A percentile compares a stretch with the other conserved stretches of the same genome.
Evolutionary conservation across 108 stramenopile genomes (phyloP).

Genomic region (Halocafeteria seosinensis): DNA sequence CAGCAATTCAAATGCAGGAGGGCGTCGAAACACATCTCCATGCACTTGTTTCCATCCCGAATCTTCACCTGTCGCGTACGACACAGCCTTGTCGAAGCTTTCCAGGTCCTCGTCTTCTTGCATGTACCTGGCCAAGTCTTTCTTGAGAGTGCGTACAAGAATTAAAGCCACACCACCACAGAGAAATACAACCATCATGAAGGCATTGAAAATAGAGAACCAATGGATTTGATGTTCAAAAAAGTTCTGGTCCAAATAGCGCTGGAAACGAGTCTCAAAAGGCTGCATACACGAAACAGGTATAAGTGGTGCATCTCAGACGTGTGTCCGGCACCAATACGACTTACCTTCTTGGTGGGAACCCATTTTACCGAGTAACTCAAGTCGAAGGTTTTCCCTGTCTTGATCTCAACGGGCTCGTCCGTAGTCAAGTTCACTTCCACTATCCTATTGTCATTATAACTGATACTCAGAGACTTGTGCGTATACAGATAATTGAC

Average conservation of each 20-base stretch:
- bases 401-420: conserved; percentile 50
- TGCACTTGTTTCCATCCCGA: conserved; percentile 91
- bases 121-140: conserved; percentile 66
- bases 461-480: conserved; percentile 54
- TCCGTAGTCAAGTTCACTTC: conserved; percentile 75
- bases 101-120: conserved; percentile 50
- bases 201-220: conserved; percentile 40
- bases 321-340: too few relatives aligned
- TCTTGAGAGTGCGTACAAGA: conserved; percentile 30
- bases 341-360: conserved; percentile 40
- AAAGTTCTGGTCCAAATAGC: conserved; percentile 80
- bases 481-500: conserved; percentile 51
- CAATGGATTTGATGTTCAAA: conserved; percentile 88
- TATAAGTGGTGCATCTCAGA: too few relatives aligned
- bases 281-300: too few relatives aligned
- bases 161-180: conserved; percentile 35
- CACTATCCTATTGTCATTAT: conserved; percentile 77
- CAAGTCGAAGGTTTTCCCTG: conserved; percentile 49
- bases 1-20: conserved; percentile 57
- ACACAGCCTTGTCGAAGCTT: too few relatives aligned
- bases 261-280: conserved; percentile 70
- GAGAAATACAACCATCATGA: conserved; percentile 45
- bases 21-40: conserved; percentile 88
- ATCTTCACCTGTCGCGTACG: neutral
- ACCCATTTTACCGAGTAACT: conserved; percentile 55